A percentile compares a stretch with the other conserved stretches of the same genome.
These are phyloP conservation scores for Aspergillus sp. DNA, from an alignment of 2,329 filamentous ascomycete genomes.

Conservation along the genomic window DNA sequence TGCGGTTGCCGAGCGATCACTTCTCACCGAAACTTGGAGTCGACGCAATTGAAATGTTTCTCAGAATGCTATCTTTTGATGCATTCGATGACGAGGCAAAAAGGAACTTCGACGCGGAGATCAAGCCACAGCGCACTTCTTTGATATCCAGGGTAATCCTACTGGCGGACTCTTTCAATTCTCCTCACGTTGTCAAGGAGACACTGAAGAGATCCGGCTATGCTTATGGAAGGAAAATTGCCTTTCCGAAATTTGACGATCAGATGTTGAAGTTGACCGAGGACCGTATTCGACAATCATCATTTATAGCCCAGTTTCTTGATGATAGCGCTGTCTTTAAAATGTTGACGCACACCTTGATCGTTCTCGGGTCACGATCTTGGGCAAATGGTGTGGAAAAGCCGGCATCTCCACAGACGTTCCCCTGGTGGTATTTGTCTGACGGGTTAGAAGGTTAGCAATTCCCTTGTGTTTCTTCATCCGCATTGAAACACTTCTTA, in stretches of 20 bases:
- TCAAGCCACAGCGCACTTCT: conserved; percentile 30
- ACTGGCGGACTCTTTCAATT: conserved; percentile 37
- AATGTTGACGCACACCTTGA: conserved; percentile 34
- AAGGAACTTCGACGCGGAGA: conserved; percentile 21
- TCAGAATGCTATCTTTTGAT: conserved; percentile 30
- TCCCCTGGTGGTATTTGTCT: conserved; percentile 39
- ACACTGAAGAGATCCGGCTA: conserved; percentile 27
- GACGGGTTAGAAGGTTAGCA: conserved; percentile 38
- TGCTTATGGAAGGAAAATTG: conserved; percentile 27
- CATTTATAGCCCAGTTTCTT: conserved; percentile 37
- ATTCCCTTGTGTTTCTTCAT: not conserved
- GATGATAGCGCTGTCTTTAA: conserved; percentile 26
- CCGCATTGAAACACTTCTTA: conserved; percentile 14
- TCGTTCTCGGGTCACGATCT: conserved; percentile 37
- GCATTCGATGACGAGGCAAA: conserved; percentile 23
- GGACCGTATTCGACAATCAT: conserved; percentile 40
- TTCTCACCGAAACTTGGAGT: conserved; percentile 27
- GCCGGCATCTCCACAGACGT: conserved; percentile 15
- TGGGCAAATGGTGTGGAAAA: conserved; percentile 34
- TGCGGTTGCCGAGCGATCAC: conserved; percentile 27
- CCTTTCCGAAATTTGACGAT: conserved; percentile 24
- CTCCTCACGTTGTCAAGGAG: conserved; percentile 24
- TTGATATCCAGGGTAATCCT: conserved; percentile 33
- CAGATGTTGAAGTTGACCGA: conserved; percentile 34
- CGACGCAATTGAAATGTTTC: conserved; percentile 35